A percentile compares a stretch with the other conserved stretches of the same genome.
phyloP scores from a whole-genome alignment of 495 filamentous ascomycete genomes.

The Aspergillus nanangensis region DNA sequence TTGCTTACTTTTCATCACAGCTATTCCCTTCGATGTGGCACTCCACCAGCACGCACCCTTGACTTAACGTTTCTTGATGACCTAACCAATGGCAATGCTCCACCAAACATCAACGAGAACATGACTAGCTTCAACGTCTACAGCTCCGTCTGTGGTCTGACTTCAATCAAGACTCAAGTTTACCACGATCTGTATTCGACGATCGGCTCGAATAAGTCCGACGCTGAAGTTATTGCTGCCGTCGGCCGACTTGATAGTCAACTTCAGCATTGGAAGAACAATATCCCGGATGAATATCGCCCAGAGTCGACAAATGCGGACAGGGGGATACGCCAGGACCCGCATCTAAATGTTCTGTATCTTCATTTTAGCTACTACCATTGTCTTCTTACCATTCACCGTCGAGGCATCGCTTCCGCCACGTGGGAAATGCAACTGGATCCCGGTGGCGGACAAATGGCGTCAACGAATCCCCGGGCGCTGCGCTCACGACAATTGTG shows the following conservation, averaged over 20 bases:
- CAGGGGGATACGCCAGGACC: background rate
- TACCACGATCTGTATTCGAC: background rate
- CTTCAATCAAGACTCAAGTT: background rate
- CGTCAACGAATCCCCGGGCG: background rate
- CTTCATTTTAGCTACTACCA: conserved; percentile 1
- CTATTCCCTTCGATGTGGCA: no score
- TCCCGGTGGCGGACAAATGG: background rate
- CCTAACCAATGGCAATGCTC: no score
- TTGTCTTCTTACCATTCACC: background rate
- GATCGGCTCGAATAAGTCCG: background rate
- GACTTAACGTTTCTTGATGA: no score
- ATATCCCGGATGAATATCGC: background rate
- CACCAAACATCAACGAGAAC: background rate
- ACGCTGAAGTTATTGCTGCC: background rate
- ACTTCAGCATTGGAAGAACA: background rate
- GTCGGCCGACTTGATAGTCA: background rate
- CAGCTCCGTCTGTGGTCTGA: background rate
- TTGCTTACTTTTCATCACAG: no score
- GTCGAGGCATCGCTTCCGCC: background rate
- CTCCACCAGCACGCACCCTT: no score
- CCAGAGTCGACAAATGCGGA: background rate
- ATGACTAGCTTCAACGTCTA: background rate
- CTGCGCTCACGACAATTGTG: background rate
- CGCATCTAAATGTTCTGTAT: background rate
- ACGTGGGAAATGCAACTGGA: conserved; percentile 1